Conservation (phyloP, 139 green algal genomes). For the Chlorella sp. region DNA sequence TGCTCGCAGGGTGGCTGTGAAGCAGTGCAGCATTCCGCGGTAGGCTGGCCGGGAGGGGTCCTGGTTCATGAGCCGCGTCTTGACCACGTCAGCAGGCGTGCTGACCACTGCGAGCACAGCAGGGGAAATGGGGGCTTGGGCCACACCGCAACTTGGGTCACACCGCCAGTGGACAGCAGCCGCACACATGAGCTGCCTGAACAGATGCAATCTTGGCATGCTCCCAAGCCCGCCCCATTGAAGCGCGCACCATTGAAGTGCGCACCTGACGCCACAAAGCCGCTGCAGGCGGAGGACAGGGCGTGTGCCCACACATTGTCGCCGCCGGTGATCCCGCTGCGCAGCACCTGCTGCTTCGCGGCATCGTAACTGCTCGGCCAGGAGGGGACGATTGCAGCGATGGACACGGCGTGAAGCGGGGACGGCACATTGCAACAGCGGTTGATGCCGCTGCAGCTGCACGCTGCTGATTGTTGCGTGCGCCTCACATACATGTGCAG, state of each 20-base stretch:
- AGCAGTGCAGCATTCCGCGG: conserved; percentile 60
- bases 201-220: neutral
- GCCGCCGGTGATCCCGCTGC: conserved; percentile 35
- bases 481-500: too few species aligned
- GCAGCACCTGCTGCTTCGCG: conserved; percentile 52
- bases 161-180: neutral
- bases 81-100: conserved; percentile 48
- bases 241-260: neutral
- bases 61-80: conserved; percentile 79
- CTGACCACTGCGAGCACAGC: conserved; percentile 4
- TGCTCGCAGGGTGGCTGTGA: conserved; percentile 52
- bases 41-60: conserved; percentile 39
- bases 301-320: conserved; percentile 61
- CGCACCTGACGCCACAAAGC: conserved; percentile 41
- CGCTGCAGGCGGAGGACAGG: conserved; percentile 47
- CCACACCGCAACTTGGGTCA: neutral
- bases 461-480: too few species aligned
- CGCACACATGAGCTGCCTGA: neutral
- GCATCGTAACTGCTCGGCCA: conserved; percentile 52
- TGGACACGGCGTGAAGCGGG: too few species aligned
- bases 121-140: neutral
- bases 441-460: too few species aligned
- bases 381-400: too few species aligned
- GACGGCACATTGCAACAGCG: too few species aligned
- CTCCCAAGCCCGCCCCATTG: neutral